Conservation (phyloP, 768 basidiomycete species). For the Guyanaporus albipodus region DNA sequence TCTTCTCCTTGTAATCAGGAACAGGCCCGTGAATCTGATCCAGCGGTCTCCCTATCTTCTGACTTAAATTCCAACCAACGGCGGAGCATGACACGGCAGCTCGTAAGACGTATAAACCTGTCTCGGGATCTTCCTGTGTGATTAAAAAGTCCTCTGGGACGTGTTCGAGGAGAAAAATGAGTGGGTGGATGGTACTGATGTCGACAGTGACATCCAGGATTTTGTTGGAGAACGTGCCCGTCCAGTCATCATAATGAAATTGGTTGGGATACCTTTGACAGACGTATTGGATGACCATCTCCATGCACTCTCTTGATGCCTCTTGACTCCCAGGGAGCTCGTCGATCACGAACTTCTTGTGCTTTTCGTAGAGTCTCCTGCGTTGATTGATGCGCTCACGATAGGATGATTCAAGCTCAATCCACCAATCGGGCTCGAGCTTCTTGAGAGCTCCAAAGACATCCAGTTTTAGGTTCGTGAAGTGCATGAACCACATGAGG, state of each 20-base stretch:
- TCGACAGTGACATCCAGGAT: slow-evolving; percentile 37
- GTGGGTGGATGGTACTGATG: slow-evolving; percentile 31
- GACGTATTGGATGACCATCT: slow-evolving; percentile 54
- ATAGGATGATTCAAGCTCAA: slow-evolving; percentile 55
- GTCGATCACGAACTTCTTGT: slow-evolving; percentile 42
- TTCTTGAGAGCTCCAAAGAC: slow-evolving; percentile 37
- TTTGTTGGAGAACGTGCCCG: slow-evolving; percentile 39
- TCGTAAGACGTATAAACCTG: slow-evolving; percentile 42
- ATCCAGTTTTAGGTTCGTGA: neutral
- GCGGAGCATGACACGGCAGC: slow-evolving; percentile 46
- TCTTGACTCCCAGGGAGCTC: slow-evolving; percentile 45
- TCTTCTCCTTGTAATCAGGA: slow-evolving; percentile 48
- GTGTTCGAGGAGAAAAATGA: slow-evolving; percentile 45
- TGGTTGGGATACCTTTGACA: slow-evolving; percentile 54
- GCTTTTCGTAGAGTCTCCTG: slow-evolving; percentile 34
- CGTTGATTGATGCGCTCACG: slow-evolving; percentile 41
- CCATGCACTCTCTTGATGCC: slow-evolving; percentile 50
- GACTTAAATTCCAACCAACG: slow-evolving; percentile 45
- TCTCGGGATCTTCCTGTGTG: slow-evolving; percentile 38
- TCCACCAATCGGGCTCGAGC: slow-evolving; percentile 52
- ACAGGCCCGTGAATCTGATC: slow-evolving; percentile 45
- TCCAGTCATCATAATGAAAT: slow-evolving; percentile 37
- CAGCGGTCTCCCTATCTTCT: slow-evolving; percentile 47
- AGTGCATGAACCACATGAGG: neutral
- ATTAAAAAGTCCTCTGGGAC: slow-evolving; percentile 52